Percentiles rank a stretch among this genome's conserved stretches.
Conservation (phyloP, 108 stramenopile genomes). For the Nitzschia inconspicua region DNA sequence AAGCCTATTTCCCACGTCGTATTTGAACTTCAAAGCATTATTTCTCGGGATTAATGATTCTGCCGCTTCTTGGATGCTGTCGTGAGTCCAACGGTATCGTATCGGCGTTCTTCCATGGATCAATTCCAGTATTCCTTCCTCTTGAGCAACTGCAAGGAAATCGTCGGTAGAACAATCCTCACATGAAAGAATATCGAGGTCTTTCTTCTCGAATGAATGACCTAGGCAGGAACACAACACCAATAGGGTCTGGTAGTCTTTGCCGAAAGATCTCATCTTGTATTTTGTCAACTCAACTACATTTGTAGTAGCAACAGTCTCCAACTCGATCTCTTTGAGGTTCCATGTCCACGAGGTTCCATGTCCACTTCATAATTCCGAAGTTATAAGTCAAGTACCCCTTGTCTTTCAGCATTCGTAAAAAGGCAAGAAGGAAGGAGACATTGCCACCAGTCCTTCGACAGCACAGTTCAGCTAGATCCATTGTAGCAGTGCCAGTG, state of each 20-base stretch:
- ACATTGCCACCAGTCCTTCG: too few relatives aligned
- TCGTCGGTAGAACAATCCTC: too few relatives aligned
- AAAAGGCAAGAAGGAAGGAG: not conserved
- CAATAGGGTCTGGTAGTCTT: too few relatives aligned
- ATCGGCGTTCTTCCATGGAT: too few relatives aligned
- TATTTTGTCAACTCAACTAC: too few relatives aligned
- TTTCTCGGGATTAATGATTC: conserved; percentile 23
- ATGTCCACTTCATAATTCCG: conserved; percentile 6
- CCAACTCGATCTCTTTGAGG: conserved; percentile 21
- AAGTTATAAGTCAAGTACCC: not conserved
- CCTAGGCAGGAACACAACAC: conserved; percentile 43
- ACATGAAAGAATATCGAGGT: not conserved
- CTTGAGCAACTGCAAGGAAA: too few relatives aligned
- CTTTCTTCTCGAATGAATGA: conserved; percentile 19
- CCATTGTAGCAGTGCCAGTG: not conserved
- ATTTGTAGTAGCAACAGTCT: too few relatives aligned
- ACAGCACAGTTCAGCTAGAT: conserved; percentile 1
- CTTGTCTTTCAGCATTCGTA: conserved; percentile 6
- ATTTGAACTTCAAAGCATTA: conserved; percentile 25
- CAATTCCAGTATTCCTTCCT: too few relatives aligned
- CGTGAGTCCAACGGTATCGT: too few relatives aligned
- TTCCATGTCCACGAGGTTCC: conserved; percentile 1
- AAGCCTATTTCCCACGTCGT: conserved; percentile 36
- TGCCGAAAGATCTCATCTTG: too few relatives aligned
- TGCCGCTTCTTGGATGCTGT: conserved; percentile 36